These are phyloP conservation scores for Eimeria sp. DNA, from an alignment of 169 alveolate genomes.

Conservation along the genomic window DNA sequence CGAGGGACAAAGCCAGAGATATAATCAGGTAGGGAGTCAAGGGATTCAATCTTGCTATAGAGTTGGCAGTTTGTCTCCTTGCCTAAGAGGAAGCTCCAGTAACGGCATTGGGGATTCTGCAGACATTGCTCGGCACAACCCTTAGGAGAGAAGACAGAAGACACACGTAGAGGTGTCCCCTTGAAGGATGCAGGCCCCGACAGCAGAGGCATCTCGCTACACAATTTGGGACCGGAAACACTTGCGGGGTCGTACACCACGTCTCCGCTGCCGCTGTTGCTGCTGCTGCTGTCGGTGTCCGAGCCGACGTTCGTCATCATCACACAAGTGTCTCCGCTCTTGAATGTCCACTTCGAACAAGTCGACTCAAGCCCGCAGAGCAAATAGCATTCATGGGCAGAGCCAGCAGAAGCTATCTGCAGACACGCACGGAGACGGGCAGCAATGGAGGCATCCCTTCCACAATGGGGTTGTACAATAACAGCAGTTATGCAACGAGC, in stretches of 20 bases:
- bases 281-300: not conserved
- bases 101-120: not conserved
- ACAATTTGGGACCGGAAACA: slow-evolving; percentile 7
- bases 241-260: slow-evolving; percentile 16
- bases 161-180: not conserved
- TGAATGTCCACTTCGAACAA: slow-evolving; percentile 2
- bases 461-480: not conserved
- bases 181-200: not conserved
- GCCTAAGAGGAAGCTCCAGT: not conserved
- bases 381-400: slow-evolving; percentile 6
- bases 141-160: not conserved
- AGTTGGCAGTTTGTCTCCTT: not conserved
- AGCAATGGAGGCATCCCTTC: not conserved
- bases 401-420: not conserved
- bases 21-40: not conserved
- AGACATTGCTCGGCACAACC: not conserved
- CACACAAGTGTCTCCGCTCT: not conserved
- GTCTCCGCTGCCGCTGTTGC: not conserved
- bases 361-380: not conserved
- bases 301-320: not conserved
- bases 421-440: not conserved
- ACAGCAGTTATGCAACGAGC: no score
- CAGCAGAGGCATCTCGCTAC: not conserved
- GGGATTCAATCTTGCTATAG: not conserved
- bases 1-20: not conserved